These are phyloP conservation scores for Russula lepida DNA, from an alignment of 768 basidiomycete genomes.

Conservation along the genomic window DNA sequence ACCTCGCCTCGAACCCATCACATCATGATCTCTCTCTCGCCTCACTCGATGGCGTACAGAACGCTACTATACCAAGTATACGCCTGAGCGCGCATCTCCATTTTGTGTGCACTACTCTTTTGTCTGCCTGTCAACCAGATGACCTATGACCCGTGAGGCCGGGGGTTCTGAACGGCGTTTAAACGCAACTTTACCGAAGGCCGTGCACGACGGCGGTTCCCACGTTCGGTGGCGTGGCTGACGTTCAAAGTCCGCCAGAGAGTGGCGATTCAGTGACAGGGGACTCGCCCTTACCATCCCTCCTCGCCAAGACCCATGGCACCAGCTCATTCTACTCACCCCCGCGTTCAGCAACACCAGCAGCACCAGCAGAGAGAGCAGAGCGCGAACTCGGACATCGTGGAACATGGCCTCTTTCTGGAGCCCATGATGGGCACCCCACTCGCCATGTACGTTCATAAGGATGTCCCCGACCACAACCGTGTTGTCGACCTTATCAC, in stretches of 20 bases:
- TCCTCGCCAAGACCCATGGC: slow-evolving; percentile 61
- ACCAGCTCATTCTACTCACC: slow-evolving; percentile 57
- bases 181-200: background rate
- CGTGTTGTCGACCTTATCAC: slow-evolving; percentile 52
- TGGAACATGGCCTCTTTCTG: slow-evolving; percentile 45
- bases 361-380: slow-evolving; percentile 32
- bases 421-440: slow-evolving; percentile 79
- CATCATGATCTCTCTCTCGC: background rate
- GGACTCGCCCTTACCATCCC: slow-evolving; percentile 24
- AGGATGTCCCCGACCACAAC: slow-evolving; percentile 68
- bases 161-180: background rate
- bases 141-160: background rate
- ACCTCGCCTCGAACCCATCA: no score
- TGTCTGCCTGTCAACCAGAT: background rate
- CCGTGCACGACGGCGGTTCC: background rate
- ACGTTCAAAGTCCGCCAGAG: slow-evolving; percentile 20
- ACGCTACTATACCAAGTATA: background rate
- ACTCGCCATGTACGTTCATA: slow-evolving; percentile 68
- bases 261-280: slow-evolving; percentile 19
- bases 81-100: background rate
- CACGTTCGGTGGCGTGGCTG: slow-evolving; percentile 12
- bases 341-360: slow-evolving; percentile 40
- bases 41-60: background rate
- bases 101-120: background rate
- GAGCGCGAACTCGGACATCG: slow-evolving; percentile 26